These are phyloP conservation scores for Blastocladiella emersonii DNA, from an alignment of 371 early-diverging fungal species.

Conservation along the genomic window DNA sequence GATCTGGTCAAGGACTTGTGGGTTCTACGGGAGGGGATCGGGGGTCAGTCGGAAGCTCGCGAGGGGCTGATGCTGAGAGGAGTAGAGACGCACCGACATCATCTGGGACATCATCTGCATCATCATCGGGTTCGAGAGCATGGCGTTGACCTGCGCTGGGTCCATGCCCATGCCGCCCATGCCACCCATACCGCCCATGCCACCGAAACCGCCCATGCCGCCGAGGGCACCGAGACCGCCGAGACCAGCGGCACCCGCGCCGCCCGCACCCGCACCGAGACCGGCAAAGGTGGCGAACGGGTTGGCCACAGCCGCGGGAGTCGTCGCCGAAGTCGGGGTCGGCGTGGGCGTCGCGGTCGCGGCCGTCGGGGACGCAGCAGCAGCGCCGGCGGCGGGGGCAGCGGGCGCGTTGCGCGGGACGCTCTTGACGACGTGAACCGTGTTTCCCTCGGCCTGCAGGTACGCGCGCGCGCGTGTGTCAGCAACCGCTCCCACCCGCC, in stretches of 20 bases:
- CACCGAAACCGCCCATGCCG: constrained; percentile 33
- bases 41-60: too few species aligned
- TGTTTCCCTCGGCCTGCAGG: not conserved
- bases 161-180: constrained; percentile 26
- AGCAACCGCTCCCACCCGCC: too few species aligned
- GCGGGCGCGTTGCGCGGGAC: not conserved
- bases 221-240: constrained; percentile 30
- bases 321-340: constrained; percentile 14
- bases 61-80: not conserved
- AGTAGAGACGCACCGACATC: constrained; percentile 16
- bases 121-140: constrained; percentile 74
- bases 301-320: constrained; percentile 18
- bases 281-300: constrained; percentile 14
- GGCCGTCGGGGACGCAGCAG: constrained; percentile 14
- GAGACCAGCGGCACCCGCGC: constrained; percentile 10
- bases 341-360: constrained; percentile 14
- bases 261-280: constrained; percentile 13
- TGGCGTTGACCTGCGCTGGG: constrained; percentile 47
- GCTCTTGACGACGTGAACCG: not conserved
- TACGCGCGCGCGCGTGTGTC: not conserved
- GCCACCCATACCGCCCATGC: constrained; percentile 34
- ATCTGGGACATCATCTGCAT: constrained; percentile 61
- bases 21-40: constrained; percentile 29
- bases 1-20: constrained; percentile 66
- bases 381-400: not conserved